Evolutionary conservation across 2,329 filamentous ascomycete genomes (phyloP), one percentile per base, ranked within the genome.

Genomic region (Nannizziopsis arthrosporioides): DNA sequence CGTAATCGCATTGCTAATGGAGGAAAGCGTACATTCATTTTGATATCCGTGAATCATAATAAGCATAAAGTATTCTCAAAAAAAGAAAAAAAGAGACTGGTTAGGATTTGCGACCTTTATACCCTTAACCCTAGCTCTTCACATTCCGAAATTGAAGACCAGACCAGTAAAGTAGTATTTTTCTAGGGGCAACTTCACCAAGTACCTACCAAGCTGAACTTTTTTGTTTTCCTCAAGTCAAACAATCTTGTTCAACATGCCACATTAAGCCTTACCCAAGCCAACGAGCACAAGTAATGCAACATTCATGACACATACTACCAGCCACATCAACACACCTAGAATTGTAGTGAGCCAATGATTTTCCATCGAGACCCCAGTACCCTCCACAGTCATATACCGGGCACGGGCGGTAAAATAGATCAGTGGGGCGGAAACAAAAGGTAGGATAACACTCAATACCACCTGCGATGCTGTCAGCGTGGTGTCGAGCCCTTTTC

Each of bases 351-450:
- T 74, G 47, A 81, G 65, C 77, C 84, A 84, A 42, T 78, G 72
- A 59, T 90, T 92, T 32, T 76, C 73, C 84, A 93, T 88, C 57
- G 77, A 75, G 1, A 77, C 67, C 12, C 46, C 46, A 5, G 50
- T 31, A 17, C 48, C 42, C 45, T 66, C 63, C 5, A 85, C 82
- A 7, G 78, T 85, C 87, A 94, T 94, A 65, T 83, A 92, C 59
- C 79, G 79, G 55, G 80, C 77, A 38, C 82, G 74, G 56, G 83
- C 85, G 0, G 87, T 94, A 58, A 93, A 93, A 67, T 84, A 93
- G 48, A 94, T 82, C 30, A 94, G 68, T 1, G 87, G 87, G 1
- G 85, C 84, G 1, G 78, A 80, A n/a, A 90, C 78, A 60, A 94
- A 89, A 0, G 87, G 87, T 44, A 94, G 63, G 10, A 88, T 84